Percentiles rank a stretch among this genome's conserved stretches.
phyloP scores from a whole-genome alignment of 2,329 filamentous ascomycete genomes.

The Penicillium fuscoglaucum region DNA sequence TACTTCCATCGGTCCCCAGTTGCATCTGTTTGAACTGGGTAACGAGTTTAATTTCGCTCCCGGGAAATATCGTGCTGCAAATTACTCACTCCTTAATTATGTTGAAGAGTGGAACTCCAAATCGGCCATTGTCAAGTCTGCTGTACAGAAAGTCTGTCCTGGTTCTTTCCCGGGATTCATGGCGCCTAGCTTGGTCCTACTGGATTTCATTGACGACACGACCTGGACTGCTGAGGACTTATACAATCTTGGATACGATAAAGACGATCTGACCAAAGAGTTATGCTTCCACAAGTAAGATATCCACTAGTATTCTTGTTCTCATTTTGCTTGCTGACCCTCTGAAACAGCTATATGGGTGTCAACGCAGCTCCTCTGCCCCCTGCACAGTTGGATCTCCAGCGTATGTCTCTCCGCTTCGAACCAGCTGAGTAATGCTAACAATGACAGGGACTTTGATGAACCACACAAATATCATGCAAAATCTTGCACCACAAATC shows the following conservation, averaged over 20 bases:
- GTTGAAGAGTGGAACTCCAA: no score
- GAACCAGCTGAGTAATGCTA: background rate
- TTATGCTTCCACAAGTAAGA: conserved; percentile 16
- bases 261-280: conserved; percentile 8
- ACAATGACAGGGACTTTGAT: conserved; percentile 11
- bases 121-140: no score
- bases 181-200: no score
- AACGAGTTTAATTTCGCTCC: no score
- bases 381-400: background rate
- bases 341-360: conserved; percentile 12
- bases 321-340: background rate
- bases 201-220: background rate
- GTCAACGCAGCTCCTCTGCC: background rate
- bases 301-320: background rate
- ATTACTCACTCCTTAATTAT: no score
- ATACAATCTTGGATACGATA: conserved; percentile 8
- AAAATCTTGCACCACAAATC: background rate
- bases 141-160: no score
- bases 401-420: conserved; percentile 4
- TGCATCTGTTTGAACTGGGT: no score
- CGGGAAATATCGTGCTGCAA: no score
- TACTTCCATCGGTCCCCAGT: no score
- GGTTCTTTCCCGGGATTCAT: no score
- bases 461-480: conserved; percentile 21
- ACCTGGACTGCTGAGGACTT: conserved; percentile 6